phyloP scores from a whole-genome alignment of 352 stramenopile species.

The Pythium utonaiense region DNA sequence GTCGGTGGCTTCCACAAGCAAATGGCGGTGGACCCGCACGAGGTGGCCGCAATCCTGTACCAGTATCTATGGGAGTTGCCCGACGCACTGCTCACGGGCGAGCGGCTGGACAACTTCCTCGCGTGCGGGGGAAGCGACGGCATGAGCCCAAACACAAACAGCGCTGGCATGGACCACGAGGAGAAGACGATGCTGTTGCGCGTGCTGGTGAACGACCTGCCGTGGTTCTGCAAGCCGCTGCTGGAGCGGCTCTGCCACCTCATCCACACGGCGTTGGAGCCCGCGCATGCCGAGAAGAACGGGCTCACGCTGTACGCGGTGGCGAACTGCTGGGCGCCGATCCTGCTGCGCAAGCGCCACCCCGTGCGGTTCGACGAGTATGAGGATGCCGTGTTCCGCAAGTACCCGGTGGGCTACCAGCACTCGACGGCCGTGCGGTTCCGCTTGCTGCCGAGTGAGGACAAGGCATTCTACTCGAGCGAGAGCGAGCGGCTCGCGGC shows the following conservation, averaged over 20 bases:
- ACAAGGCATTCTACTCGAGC: slow-evolving; percentile 39
- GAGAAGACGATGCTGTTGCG: slow-evolving; percentile 59
- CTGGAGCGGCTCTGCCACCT: slow-evolving; percentile 71
- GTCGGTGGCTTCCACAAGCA: slow-evolving; percentile 78
- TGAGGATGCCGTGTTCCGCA: slow-evolving; percentile 58
- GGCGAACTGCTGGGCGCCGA: slow-evolving; percentile 56
- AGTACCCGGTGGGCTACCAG: slow-evolving; percentile 74
- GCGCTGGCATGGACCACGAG: slow-evolving; percentile 34
- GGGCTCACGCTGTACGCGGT: slow-evolving; percentile 65
- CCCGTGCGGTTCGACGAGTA: slow-evolving; percentile 62
- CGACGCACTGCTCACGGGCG: slow-evolving; percentile 69
- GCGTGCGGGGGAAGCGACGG: slow-evolving; percentile 34
- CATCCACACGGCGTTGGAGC: slow-evolving; percentile 54
- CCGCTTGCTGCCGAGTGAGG: slow-evolving; percentile 42
- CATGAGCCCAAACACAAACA: background rate
- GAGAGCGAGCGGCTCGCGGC: slow-evolving; percentile 30
- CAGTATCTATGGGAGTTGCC: slow-evolving; percentile 85
- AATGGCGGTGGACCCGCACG: slow-evolving; percentile 77
- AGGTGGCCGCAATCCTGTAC: slow-evolving; percentile 71
- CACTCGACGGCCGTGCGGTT: slow-evolving; percentile 43
- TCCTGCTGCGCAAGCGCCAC: slow-evolving; percentile 56
- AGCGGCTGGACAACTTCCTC: slow-evolving; percentile 69
- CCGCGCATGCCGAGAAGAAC: slow-evolving; percentile 58
- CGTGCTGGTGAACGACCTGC: slow-evolving; percentile 76
- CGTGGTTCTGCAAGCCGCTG: slow-evolving; percentile 76